These are phyloP conservation scores for Russula brevipes DNA, from an alignment of 768 basidiomycete genomes.

Conservation along the genomic window DNA sequence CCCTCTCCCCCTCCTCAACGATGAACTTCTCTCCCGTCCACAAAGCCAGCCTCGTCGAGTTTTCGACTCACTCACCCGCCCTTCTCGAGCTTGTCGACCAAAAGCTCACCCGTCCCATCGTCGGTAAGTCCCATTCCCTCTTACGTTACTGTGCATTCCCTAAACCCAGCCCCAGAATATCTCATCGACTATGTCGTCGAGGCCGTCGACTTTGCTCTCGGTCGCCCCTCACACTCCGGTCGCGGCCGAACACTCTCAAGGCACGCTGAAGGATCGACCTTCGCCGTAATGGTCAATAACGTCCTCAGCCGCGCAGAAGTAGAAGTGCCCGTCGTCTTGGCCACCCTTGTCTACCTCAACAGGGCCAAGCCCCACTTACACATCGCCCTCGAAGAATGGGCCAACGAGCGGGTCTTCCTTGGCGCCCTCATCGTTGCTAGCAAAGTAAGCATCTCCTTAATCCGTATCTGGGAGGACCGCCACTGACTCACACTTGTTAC, in stretches of 20 bases:
- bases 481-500: not conserved
- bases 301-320: constrained; percentile 73
- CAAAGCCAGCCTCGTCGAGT: constrained; percentile 55
- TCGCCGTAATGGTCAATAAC: constrained; percentile 59
- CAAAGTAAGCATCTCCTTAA: constrained; percentile 50
- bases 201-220: constrained; percentile 71
- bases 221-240: constrained; percentile 52
- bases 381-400: constrained; percentile 80
- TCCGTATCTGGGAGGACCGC: constrained; percentile 4
- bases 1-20: constrained; percentile 13
- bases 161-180: constrained; percentile 46
- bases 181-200: constrained; percentile 63
- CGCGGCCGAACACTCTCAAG: constrained; percentile 46
- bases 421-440: constrained; percentile 84
- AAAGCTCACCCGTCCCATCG: constrained; percentile 54
- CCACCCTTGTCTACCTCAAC: constrained; percentile 70
- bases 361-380: constrained; percentile 74
- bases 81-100: constrained; percentile 65
- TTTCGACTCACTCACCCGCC: constrained; percentile 56
- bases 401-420: constrained; percentile 84
- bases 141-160: not conserved
- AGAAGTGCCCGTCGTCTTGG: constrained; percentile 61
- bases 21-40: constrained; percentile 36
- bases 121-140: constrained; percentile 46
- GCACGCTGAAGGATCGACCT: constrained; percentile 50